A percentile compares a stretch with the other conserved stretches of the same genome.
These are phyloP conservation scores for Pyricularia sp. DNA, from an alignment of 2,329 filamentous ascomycete species.

Conservation along the genomic window DNA sequence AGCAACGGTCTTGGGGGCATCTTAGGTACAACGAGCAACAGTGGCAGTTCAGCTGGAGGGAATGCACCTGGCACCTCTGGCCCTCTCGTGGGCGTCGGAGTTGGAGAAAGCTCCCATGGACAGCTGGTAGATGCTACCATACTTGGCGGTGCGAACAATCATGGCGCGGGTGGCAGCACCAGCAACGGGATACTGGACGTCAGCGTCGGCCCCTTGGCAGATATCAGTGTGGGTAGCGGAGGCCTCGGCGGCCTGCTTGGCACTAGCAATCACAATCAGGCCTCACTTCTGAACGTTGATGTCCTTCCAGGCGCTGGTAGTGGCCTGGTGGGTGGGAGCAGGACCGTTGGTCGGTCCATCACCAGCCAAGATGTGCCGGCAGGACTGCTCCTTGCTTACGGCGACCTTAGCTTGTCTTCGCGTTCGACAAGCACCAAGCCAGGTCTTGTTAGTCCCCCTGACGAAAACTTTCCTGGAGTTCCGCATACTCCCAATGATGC, in stretches of 20 bases:
- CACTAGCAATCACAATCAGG: neutral
- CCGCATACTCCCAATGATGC: neutral
- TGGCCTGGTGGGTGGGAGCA: neutral
- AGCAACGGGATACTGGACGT: neutral
- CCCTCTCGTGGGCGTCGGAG: neutral
- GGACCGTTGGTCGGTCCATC: neutral
- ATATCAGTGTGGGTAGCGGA: neutral
- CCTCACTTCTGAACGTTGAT: neutral
- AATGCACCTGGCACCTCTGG: neutral
- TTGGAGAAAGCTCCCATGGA: neutral
- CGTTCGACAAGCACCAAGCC: neutral
- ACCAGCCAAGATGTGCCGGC: neutral
- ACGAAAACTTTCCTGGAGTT: neutral
- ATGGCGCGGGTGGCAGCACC: neutral
- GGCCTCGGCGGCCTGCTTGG: neutral
- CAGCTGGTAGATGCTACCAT: neutral
- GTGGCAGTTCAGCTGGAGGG: neutral
- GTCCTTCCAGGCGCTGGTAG: neutral
- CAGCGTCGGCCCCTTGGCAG: conserved; percentile 1
- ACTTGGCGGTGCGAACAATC: neutral
- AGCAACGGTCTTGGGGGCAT: neutral
- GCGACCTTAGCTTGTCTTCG: neutral
- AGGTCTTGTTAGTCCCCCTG: neutral
- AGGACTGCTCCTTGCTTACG: neutral
- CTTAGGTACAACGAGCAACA: neutral